Evolutionary conservation across 176 grass and related monocot species (phyloP).

Genomic region (Leersia perrieri): DNA sequence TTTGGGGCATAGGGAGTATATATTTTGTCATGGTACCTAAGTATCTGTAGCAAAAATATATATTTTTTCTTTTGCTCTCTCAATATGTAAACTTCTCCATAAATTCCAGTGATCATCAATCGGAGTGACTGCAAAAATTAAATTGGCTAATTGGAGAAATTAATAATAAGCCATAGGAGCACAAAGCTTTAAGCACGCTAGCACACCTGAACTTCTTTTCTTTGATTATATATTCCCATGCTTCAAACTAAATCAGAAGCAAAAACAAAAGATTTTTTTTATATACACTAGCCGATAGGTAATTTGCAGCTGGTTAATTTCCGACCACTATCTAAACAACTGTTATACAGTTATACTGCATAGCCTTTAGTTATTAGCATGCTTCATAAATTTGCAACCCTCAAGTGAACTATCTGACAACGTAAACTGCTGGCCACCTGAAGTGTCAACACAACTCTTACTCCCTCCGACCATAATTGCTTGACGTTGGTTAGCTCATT

Average conservation of each 20-base stretch:
- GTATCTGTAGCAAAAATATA: background rate
- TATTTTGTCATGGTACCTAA: background rate
- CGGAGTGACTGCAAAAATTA: background rate
- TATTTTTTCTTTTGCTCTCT: background rate
- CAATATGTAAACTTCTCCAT: background rate
- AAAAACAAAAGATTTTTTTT: background rate
- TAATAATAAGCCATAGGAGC: background rate
- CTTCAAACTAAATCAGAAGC: background rate
- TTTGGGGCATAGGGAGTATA: no score
- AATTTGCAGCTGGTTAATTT: background rate
- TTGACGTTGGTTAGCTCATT: no score
- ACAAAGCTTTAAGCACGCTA: constrained; percentile 1
- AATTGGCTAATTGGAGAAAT: background rate
- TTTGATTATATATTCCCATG: background rate
- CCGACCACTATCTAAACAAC: background rate
- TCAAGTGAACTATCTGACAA: background rate
- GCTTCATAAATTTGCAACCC: background rate
- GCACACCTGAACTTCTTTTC: constrained; percentile 4
- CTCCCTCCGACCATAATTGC: no score
- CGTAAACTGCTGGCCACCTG: background rate
- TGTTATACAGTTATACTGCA: background rate
- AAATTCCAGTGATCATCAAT: background rate
- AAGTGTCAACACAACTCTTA: background rate
- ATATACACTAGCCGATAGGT: background rate
- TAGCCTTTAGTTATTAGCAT: background rate